Evolutionary conservation across 1,139 yeast species (phyloP), one percentile per base, ranked within the genome.

Genomic region (Diutina pseudorugosa): DNA sequence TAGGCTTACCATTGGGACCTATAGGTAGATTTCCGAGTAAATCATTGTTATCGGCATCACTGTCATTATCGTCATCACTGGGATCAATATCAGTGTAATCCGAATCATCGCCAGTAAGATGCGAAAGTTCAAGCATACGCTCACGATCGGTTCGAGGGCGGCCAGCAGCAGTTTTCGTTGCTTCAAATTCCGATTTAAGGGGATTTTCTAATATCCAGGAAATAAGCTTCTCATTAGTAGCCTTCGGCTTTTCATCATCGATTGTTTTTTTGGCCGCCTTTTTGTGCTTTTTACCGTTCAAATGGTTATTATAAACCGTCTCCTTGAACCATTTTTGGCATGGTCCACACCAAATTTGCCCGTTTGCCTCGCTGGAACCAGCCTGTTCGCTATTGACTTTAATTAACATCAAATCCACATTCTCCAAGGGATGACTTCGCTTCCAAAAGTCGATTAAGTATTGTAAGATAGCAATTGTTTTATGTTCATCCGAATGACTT

Each of bases 1-100:
- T 89, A 0, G 98, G 97, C 45, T 77, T 77, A 0, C 98, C 98
- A 65, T 91, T 96, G 41, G 88, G 77, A 0, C 96, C 98, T 1
- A 88, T 57, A 0, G 96, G 96, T 53, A 88, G 66, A 56, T 80
- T 71, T 55, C 50, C 50, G 43, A 52, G 49, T 52, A 54, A 57
- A 59, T 63, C 62, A 19, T 65, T 67, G 16, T 61, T 62, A n/a
- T 63, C 69, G 11, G 65, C 67, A 20, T 70, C 71, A 40, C 65
- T 66, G n/a, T 70, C 67, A 2, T 54, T 21, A 1, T 56, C 60
- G 1, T 55, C 54, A 4, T 69, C 63, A 25, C 53, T 54, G 5
- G 58, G 57, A n/a, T 61, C 59, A 1, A 59, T 60, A 2, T 64
- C 62, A 2, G 73, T 70, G 51, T 62, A 68, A n/a, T 69, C 73